These are phyloP conservation scores for Cotoneaster glaucophyllus DNA, from an alignment of 306 rosid species.

Conservation along the genomic window DNA sequence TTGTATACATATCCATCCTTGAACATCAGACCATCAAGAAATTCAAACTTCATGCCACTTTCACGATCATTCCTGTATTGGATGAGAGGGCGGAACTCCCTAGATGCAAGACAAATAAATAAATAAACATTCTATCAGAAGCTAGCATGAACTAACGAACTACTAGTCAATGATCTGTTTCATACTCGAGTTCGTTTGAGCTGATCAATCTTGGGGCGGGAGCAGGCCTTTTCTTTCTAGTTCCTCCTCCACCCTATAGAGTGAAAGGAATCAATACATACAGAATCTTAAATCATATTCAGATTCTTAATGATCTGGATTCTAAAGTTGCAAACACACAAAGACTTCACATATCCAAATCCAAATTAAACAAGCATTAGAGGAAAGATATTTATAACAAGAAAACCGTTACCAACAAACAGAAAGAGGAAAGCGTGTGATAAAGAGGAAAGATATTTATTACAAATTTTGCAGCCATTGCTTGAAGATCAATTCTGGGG, in stretches of 20 bases:
- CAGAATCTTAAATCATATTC: neutral
- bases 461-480: conserved; percentile 91
- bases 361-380: neutral
- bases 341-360: neutral
- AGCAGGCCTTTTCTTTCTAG: conserved; percentile 43
- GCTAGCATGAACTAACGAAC: neutral
- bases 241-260: conserved; percentile 74
- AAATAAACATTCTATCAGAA: conserved; percentile 6
- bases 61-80: conserved; percentile 67
- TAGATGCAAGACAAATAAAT: conserved; percentile 20
- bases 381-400: neutral
- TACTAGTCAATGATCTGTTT: neutral
- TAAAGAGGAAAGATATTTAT: conserved; percentile 4
- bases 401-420: neutral
- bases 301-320: neutral
- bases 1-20: conserved; percentile 85
- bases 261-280: conserved; percentile 10
- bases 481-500: conserved; percentile 85
- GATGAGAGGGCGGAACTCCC: conserved; percentile 93
- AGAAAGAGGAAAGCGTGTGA: conserved; percentile 8
- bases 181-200: conserved; percentile 90
- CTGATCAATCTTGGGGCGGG: conserved; percentile 89
- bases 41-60: conserved; percentile 50
- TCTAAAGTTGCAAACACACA: neutral
- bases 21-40: conserved; percentile 75